phyloP scores from a whole-genome alignment of 768 basidiomycete species.

The Boletus subparvulus region DNA sequence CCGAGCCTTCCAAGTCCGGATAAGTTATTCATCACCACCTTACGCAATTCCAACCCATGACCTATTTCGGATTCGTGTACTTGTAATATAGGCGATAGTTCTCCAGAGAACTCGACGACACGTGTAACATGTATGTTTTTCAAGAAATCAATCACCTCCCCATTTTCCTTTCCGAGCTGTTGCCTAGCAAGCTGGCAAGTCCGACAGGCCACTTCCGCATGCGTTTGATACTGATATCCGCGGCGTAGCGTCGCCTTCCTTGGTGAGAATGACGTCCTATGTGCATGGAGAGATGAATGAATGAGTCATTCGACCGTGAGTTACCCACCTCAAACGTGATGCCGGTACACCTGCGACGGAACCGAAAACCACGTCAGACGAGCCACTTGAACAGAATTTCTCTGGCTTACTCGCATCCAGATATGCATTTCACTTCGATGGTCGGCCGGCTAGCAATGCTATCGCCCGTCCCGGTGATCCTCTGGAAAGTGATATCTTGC shows the following conservation, averaged over 20 bases:
- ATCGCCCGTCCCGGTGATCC: constrained; percentile 11
- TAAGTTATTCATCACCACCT: not conserved
- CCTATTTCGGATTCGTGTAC: not conserved
- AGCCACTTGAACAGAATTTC: not conserved
- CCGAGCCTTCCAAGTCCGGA: constrained; percentile 15
- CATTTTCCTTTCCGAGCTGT: too few relatives aligned
- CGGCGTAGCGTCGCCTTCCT: not conserved
- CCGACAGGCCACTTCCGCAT: constrained; percentile 1
- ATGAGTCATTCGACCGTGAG: not conserved
- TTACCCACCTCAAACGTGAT: constrained; percentile 12
- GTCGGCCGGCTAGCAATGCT: not conserved
- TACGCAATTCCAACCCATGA: not conserved
- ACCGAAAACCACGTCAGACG: not conserved
- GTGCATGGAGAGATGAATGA: not conserved
- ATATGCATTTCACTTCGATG: not conserved
- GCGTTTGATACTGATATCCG: not conserved
- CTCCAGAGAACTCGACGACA: not conserved
- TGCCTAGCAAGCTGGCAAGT: not conserved
- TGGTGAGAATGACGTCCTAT: constrained; percentile 10
- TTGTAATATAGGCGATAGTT: constrained; percentile 9
- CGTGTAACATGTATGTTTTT: not conserved
- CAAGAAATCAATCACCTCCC: not conserved
- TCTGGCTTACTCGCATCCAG: not conserved
- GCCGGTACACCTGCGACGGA: not conserved
- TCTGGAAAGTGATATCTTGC: constrained; percentile 5